These are phyloP conservation scores for Trichoderma orchidacearum DNA, from an alignment of 495 filamentous ascomycete species.

Conservation along the genomic window DNA sequence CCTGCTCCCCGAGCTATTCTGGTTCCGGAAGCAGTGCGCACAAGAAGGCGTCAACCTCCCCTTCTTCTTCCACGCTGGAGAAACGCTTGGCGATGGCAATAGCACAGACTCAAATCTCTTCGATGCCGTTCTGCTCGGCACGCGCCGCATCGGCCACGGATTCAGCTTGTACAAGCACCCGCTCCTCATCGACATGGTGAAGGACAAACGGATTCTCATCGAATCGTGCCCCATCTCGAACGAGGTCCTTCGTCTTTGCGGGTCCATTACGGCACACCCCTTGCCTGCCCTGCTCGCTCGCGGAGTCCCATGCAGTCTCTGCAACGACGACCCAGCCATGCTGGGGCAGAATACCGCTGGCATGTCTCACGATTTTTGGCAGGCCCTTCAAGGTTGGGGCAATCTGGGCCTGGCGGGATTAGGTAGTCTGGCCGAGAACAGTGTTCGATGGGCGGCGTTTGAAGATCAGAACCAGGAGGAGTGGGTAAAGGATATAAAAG, in stretches of 20 bases:
- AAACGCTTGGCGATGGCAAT: constrained; percentile 65
- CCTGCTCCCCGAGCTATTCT: constrained; percentile 72
- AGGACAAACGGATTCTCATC: constrained; percentile 73
- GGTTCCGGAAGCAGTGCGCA: constrained; percentile 77
- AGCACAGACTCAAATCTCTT: constrained; percentile 74
- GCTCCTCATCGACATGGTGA: constrained; percentile 71
- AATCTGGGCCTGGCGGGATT: constrained; percentile 72
- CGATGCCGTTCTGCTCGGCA: constrained; percentile 78
- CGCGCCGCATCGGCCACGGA: constrained; percentile 77
- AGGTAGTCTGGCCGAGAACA: constrained; percentile 82
- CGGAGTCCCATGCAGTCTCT: constrained; percentile 62
- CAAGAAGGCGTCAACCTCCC: constrained; percentile 75
- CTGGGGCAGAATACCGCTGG: constrained; percentile 63
- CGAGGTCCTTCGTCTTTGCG: constrained; percentile 54
- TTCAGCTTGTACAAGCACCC: constrained; percentile 87
- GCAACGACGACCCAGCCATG: constrained; percentile 78
- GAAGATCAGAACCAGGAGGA: constrained; percentile 57
- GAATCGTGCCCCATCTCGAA: constrained; percentile 83
- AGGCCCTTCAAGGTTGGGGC: constrained; percentile 73
- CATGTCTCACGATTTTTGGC: constrained; percentile 85
- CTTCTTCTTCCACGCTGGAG: constrained; percentile 91
- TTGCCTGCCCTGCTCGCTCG: constrained; percentile 74
- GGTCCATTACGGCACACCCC: constrained; percentile 63
- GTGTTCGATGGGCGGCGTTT: constrained; percentile 78
- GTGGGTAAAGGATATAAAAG: constrained; percentile 58